Percentiles rank a stretch among this genome's conserved stretches.
These are phyloP conservation scores for Podaxis sp. DNA, from an alignment of 768 basidiomycete genomes.

Conservation along the genomic window DNA sequence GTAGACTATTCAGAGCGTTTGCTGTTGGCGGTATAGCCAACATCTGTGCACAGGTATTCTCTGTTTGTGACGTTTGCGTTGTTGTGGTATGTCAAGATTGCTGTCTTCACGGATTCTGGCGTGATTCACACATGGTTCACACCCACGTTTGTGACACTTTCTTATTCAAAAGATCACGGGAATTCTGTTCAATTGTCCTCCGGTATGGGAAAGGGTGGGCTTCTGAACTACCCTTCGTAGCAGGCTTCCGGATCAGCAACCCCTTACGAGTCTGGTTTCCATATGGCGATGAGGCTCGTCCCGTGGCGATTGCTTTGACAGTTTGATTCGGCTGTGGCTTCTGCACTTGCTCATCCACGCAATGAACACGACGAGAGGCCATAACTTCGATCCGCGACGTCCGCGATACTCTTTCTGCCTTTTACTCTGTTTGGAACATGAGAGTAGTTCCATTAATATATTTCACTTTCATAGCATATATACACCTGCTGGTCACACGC, in stretches of 20 bases:
- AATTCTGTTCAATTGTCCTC: slow-evolving; percentile 82
- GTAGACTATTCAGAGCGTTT: slow-evolving; percentile 53
- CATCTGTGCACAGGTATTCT: slow-evolving; percentile 71
- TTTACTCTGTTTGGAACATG: not conserved
- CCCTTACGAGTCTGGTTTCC: slow-evolving; percentile 70
- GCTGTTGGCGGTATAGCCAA: slow-evolving; percentile 81
- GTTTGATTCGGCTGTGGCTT: slow-evolving; percentile 77
- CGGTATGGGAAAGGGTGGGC: slow-evolving; percentile 77
- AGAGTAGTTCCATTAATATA: not conserved
- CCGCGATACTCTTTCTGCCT: not conserved
- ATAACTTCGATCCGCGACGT: slow-evolving; percentile 18
- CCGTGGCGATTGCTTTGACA: slow-evolving; percentile 74
- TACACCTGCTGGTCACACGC: not conserved
- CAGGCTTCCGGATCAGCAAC: slow-evolving; percentile 50
- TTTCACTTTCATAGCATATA: not conserved
- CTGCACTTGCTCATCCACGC: slow-evolving; percentile 67
- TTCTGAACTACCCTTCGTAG: slow-evolving; percentile 66
- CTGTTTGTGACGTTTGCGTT: slow-evolving; percentile 69
- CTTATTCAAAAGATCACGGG: slow-evolving; percentile 55
- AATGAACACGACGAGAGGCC: slow-evolving; percentile 53
- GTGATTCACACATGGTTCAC: not conserved
- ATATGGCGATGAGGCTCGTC: slow-evolving; percentile 74
- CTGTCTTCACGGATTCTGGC: not conserved
- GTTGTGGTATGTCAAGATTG: slow-evolving; percentile 58
- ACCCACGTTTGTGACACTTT: not conserved